Conservation (phyloP, 2,329 filamentous ascomycete genomes). For the Epichloe typhina region DNA sequence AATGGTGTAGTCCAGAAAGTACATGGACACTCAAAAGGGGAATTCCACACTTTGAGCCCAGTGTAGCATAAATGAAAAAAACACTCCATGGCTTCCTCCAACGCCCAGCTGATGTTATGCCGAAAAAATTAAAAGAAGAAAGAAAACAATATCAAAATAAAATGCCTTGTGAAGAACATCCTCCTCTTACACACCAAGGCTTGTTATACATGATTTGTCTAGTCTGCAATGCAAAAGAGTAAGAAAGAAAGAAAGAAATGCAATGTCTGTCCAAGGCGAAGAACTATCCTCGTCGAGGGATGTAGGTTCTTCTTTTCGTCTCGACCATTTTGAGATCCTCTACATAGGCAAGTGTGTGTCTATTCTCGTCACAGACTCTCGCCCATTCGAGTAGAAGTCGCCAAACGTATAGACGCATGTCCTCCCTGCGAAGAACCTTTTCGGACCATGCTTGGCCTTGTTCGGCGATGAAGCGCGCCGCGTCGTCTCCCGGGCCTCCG, state of each 20-base stretch:
- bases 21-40: too few species aligned
- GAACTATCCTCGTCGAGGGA: not conserved
- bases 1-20: not conserved
- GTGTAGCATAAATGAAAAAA: not conserved
- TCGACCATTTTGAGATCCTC: slow-evolving; percentile 22
- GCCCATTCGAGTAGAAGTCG: slow-evolving; percentile 47
- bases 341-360: slow-evolving; percentile 30
- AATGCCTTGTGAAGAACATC: not conserved
- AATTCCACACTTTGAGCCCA: not conserved
- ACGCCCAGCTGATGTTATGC: not conserved
- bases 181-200: not conserved
- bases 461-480: slow-evolving; percentile 46
- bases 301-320: not conserved
- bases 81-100: not conserved
- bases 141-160: not conserved
- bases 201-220: not conserved
- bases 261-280: not conserved
- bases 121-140: not conserved
- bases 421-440: slow-evolving; percentile 46
- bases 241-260: not conserved
- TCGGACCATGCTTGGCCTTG: slow-evolving; percentile 48
- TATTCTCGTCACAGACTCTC: slow-evolving; percentile 32
- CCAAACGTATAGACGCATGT: slow-evolving; percentile 55
- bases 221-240: not conserved
- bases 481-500: slow-evolving; percentile 31